These are phyloP conservation scores for Codiaeum variegatum DNA, from an alignment of 441 rosid species.

Conservation along the genomic window DNA sequence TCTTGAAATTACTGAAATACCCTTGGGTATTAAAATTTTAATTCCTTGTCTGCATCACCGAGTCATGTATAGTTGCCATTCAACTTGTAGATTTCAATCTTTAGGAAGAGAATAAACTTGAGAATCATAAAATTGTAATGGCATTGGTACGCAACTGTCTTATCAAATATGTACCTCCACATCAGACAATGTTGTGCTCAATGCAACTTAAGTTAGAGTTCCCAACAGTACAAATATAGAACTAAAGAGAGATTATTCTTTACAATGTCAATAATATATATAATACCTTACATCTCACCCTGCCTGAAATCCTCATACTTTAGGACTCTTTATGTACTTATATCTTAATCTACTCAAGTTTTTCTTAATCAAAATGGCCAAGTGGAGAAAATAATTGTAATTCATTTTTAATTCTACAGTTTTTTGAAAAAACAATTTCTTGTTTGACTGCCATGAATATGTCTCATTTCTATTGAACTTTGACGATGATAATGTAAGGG, in stretches of 20 bases:
- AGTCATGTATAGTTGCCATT: neutral
- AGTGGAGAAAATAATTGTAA: neutral
- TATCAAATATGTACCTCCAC: neutral
- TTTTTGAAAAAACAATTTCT: neutral
- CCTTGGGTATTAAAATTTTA: no score
- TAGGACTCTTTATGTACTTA: neutral
- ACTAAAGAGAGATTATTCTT: slow-evolving; percentile 2
- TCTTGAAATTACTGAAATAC: no score
- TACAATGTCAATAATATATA: neutral
- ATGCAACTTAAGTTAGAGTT: neutral
- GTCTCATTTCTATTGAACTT: neutral
- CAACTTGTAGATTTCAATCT: neutral
- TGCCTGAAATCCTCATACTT: neutral
- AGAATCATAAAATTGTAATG: neutral
- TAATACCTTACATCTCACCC: neutral
- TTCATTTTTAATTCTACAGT: neutral
- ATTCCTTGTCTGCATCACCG: no score
- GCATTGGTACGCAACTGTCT: neutral
- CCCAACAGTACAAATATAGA: neutral
- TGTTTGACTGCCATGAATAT: neutral
- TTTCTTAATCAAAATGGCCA: neutral
- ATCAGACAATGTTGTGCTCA: neutral
- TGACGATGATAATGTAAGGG: no score
- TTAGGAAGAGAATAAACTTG: neutral
- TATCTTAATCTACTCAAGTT: neutral